Conservation (phyloP, 805 yeast species). For the Yamadazyma endophytica region DNA sequence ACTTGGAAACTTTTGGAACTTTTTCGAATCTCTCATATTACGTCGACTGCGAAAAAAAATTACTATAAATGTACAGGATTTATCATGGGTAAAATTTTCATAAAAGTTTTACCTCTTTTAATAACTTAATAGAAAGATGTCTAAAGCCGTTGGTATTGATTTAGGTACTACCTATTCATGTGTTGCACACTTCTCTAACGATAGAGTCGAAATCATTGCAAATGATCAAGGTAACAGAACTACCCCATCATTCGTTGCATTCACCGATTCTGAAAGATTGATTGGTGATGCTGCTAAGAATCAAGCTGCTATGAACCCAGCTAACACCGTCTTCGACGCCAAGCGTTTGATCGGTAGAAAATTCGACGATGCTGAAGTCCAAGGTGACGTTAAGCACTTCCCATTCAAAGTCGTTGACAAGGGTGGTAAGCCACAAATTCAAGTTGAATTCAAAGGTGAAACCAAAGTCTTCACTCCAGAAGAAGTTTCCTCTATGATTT, state of each 20-base stretch:
- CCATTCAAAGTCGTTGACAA: constrained; percentile 81
- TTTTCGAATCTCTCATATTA: not conserved
- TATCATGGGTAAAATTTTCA: not conserved
- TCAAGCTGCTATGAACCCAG: constrained; percentile 94
- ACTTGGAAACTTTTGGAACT: constrained; percentile 1
- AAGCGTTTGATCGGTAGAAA: constrained; percentile 95
- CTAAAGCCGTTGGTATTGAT: constrained; percentile 84
- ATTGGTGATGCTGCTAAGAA: constrained; percentile 98
- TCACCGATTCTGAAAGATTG: constrained; percentile 89
- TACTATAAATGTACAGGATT: too few relatives aligned
- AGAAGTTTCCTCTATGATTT: constrained; percentile 91
- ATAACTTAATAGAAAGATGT: constrained; percentile 33
- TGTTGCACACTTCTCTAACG: constrained; percentile 92
- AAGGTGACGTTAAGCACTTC: constrained; percentile 55
- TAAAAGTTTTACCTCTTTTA: constrained; percentile 1
- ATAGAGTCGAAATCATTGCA: constrained; percentile 93
- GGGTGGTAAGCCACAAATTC: constrained; percentile 75
- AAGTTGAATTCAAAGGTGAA: constrained; percentile 85
- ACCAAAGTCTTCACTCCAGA: constrained; percentile 89
- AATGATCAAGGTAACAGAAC: constrained; percentile 99
- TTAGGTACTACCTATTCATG: constrained; percentile 92
- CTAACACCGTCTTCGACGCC: constrained; percentile 87
- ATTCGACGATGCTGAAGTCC: constrained; percentile 76
- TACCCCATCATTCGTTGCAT: constrained; percentile 94
- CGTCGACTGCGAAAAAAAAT: not conserved